A percentile compares a stretch with the other conserved stretches of the same genome.
Evolutionary conservation across 116 monocot species (phyloP).

Genomic region (Trichopus zeylanicus): DNA sequence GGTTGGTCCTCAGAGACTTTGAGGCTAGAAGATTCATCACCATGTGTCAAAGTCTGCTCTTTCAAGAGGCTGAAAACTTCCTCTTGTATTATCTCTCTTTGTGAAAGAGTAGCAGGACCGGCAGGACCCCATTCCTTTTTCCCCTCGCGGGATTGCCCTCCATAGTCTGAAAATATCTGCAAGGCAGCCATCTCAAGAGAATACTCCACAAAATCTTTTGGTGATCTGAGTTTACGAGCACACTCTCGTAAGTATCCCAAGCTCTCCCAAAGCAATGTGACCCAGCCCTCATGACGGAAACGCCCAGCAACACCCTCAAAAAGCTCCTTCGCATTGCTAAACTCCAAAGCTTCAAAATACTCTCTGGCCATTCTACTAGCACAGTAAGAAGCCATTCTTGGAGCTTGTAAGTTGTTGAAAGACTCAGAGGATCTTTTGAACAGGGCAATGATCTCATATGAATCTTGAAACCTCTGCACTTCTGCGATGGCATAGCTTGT

Average conservation of each 20-base stretch:
- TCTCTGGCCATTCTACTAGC: constrained; percentile 67
- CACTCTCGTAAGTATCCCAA: constrained; percentile 83
- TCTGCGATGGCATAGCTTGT: constrained; percentile 51
- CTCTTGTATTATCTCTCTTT: constrained; percentile 63
- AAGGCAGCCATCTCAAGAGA: constrained; percentile 96
- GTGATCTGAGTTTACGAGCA: constrained; percentile 41
- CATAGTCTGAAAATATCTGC: constrained; percentile 42
- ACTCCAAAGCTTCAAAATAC: constrained; percentile 54
- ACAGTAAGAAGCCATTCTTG: constrained; percentile 69
- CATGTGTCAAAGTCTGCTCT: constrained; percentile 16
- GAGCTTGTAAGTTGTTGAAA: constrained; percentile 57
- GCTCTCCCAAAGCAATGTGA: constrained; percentile 79
- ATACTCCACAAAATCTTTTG: constrained; percentile 57
- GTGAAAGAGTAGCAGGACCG: constrained; percentile 47
- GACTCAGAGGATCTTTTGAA: constrained; percentile 75
- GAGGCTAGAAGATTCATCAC: constrained; percentile 5
- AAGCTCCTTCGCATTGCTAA: constrained; percentile 62
- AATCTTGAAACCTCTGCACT: constrained; percentile 75
- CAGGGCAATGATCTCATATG: constrained; percentile 77
- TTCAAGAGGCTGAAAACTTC: constrained; percentile 52
- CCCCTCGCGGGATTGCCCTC: constrained; percentile 3
- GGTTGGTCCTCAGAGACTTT: constrained; percentile 32
- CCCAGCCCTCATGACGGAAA: constrained; percentile 91
- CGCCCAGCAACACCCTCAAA: constrained; percentile 49
- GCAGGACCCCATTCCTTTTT: constrained; percentile 42